phyloP scores from a whole-genome alignment of 768 basidiomycete genomes.

The Paxillus rubicundulus region DNA sequence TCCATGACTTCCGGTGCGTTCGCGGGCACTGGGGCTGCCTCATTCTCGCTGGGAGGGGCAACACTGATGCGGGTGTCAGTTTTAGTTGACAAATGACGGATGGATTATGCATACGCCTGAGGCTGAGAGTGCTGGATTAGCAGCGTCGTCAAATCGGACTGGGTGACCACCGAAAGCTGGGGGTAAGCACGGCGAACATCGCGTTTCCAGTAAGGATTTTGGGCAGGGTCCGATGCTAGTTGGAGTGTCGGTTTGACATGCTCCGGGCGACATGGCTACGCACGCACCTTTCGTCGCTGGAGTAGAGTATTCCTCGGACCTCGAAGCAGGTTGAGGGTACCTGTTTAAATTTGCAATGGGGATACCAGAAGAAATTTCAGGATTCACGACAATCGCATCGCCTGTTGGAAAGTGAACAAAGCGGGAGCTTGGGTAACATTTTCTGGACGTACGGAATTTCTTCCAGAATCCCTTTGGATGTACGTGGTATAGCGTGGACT shows the following conservation, averaged over 20 bases:
- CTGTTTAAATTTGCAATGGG: constrained; percentile 72
- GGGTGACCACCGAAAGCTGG: constrained; percentile 86
- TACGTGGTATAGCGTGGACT: constrained; percentile 88
- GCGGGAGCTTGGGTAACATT: not conserved
- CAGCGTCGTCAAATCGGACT: constrained; percentile 74
- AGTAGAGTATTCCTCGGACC: constrained; percentile 82
- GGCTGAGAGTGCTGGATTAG: constrained; percentile 75
- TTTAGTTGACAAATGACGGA: not conserved
- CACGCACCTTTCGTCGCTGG: constrained; percentile 81
- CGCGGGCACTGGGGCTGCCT: constrained; percentile 45
- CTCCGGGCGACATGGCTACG: not conserved
- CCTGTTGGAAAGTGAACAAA: constrained; percentile 44
- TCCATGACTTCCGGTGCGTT: constrained; percentile 48
- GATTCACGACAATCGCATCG: constrained; percentile 80
- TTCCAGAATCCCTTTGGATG: constrained; percentile 93
- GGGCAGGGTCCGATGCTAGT: constrained; percentile 80
- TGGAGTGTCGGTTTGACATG: constrained; percentile 9
- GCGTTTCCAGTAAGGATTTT: constrained; percentile 95
- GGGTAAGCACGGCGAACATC: constrained; percentile 92
- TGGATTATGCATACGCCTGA: constrained; percentile 51
- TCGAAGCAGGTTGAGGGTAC: constrained; percentile 84
- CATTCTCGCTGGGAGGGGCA: constrained; percentile 45
- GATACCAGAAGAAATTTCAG: constrained; percentile 87
- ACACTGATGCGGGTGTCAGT: constrained; percentile 40
- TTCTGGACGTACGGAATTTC: constrained; percentile 73